A percentile compares a stretch with the other conserved stretches of the same genome.
Conservation (phyloP, 768 basidiomycete genomes). For the Pleurotus djamor region DNA sequence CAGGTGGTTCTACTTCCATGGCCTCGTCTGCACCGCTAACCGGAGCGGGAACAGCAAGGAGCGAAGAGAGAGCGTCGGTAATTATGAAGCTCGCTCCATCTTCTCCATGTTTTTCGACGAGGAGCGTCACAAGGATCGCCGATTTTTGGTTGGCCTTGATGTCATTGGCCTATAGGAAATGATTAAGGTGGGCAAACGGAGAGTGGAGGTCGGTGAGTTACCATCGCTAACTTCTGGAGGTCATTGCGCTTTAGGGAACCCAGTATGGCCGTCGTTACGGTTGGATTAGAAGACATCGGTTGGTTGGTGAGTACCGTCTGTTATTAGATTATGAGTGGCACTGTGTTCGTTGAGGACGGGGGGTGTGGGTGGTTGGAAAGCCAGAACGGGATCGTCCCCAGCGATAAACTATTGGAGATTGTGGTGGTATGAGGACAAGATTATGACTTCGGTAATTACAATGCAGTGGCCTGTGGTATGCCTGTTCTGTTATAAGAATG, state of each 20-base stretch:
- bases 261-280: neutral
- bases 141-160: constrained; percentile 7
- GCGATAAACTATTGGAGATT: no score
- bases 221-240: constrained; percentile 5
- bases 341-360: neutral
- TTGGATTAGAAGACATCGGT: neutral
- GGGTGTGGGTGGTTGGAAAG: neutral
- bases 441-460: no score
- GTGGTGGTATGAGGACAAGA: no score
- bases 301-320: no score
- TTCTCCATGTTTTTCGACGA: neutral
- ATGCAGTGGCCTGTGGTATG: no score
- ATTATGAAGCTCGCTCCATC: neutral
- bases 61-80: neutral
- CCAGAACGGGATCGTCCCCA: neutral
- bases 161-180: neutral
- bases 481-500: no score
- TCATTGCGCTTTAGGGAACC: neutral
- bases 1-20: neutral
- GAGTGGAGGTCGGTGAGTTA: neutral
- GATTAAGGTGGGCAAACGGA: no score
- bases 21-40: neutral
- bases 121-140: neutral
- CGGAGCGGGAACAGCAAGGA: neutral
- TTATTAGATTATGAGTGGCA: neutral